A percentile compares a stretch with the other conserved stretches of the same genome.
Conservation (phyloP, 805 yeast species). For the Saccharomycopsis javanensis region DNA sequence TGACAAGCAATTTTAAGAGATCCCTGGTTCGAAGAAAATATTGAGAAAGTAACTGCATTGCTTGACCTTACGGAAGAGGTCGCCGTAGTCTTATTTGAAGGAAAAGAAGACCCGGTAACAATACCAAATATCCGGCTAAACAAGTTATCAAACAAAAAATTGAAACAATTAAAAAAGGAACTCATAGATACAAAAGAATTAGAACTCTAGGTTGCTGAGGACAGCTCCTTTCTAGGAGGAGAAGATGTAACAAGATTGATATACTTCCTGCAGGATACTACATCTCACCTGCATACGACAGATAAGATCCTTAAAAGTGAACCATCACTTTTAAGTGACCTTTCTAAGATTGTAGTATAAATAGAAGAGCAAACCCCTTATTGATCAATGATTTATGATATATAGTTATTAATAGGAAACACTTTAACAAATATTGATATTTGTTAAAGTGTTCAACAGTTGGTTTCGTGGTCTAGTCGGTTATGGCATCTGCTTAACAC, state of each 20-base stretch:
- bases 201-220: neutral
- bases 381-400: neutral
- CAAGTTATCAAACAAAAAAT: neutral
- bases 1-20: neutral
- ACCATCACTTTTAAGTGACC: too few relatives aligned
- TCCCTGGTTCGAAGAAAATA: neutral
- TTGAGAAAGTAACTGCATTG: neutral
- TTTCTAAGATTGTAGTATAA: too few relatives aligned
- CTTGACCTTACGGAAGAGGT: neutral
- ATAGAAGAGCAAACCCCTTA: neutral
- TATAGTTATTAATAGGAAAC: too few relatives aligned
- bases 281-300: too few relatives aligned
- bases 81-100: neutral
- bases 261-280: too few relatives aligned
- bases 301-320: too few relatives aligned
- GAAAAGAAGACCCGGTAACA: neutral
- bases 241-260: neutral
- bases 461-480: slow-evolving; percentile 99
- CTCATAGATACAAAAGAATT: neutral
- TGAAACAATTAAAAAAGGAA: neutral
- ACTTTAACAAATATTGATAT: too few relatives aligned
- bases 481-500: slow-evolving; percentile 99
- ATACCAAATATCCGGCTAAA: neutral
- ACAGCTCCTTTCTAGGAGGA: neutral
- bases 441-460: too few relatives aligned